Evolutionary conservation across 805 yeast genomes (phyloP).

Genomic region (Candida taoyuanica): DNA sequence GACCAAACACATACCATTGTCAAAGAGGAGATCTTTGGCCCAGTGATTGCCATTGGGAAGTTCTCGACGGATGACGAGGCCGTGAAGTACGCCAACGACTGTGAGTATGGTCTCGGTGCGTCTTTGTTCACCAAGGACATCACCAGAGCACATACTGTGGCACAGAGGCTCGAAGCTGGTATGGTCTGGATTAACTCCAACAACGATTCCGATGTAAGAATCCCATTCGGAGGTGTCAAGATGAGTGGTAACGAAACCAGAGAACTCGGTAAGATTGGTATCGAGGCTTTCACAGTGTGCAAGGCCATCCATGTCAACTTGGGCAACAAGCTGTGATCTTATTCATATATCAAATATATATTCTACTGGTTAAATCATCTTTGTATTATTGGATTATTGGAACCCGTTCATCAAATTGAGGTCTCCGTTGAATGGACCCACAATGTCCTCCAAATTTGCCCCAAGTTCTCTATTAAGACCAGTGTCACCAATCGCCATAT

Average conservation of each 20-base stretch:
- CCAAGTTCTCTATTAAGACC: not conserved
- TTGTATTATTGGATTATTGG: not conserved
- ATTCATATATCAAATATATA: too few species aligned
- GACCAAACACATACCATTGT: constrained; percentile 37
- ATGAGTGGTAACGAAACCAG: constrained; percentile 58
- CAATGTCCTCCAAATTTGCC: constrained; percentile 9
- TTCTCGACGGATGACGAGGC: constrained; percentile 43
- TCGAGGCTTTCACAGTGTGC: constrained; percentile 56
- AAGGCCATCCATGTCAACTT: constrained; percentile 71
- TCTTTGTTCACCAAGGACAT: constrained; percentile 39
- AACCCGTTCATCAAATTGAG: constrained; percentile 13
- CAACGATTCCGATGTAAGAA: constrained; percentile 49
- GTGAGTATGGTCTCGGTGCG: constrained; percentile 44
- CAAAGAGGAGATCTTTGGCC: constrained; percentile 49
- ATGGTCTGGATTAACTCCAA: constrained; percentile 58
- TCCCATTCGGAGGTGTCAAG: constrained; percentile 70
- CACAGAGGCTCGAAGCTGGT: constrained; percentile 40
- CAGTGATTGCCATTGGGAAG: constrained; percentile 41
- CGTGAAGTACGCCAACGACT: constrained; percentile 37
- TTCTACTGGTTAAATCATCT: not conserved
- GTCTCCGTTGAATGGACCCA: constrained; percentile 14
- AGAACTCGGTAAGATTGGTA: constrained; percentile 64
- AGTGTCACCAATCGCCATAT: constrained; percentile 4
- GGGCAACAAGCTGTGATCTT: constrained; percentile 28
- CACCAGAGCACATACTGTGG: constrained; percentile 35